These are phyloP conservation scores for Epithele typhae DNA, from an alignment of 768 basidiomycete species.

Conservation along the genomic window DNA sequence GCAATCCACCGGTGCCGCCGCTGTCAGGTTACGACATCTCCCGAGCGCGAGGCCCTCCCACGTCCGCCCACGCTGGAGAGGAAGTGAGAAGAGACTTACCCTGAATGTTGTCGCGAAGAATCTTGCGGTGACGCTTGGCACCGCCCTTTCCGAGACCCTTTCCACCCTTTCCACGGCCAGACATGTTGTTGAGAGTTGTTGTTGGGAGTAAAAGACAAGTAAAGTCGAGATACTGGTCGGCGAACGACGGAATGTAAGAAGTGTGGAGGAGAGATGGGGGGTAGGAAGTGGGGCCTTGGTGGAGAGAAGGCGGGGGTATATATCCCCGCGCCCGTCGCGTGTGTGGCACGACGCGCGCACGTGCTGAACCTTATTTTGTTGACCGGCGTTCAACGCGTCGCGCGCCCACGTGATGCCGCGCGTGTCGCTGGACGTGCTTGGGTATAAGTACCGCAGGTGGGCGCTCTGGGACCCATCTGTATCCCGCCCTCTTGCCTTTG, in stretches of 20 bases:
- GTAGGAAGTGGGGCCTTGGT: not conserved
- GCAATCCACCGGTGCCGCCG: too few species aligned
- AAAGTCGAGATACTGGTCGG: constrained; percentile 2
- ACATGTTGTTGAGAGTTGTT: constrained; percentile 43
- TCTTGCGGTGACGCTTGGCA: constrained; percentile 77
- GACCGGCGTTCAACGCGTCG: constrained; percentile 19
- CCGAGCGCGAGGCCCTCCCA: not conserved
- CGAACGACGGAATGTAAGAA: not conserved
- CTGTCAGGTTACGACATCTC: not conserved
- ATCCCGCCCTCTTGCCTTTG: constrained; percentile 2
- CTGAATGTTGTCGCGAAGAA: constrained; percentile 79
- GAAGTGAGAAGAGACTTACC: constrained; percentile 39
- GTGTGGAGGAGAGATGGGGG: constrained; percentile 4
- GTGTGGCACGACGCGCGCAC: constrained; percentile 9
- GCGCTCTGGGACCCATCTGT: not conserved
- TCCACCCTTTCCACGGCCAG: constrained; percentile 77
- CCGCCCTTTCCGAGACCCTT: constrained; percentile 81
- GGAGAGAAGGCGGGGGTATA: constrained; percentile 9
- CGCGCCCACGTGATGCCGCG: constrained; percentile 18
- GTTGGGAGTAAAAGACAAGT: not conserved
- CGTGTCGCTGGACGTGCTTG: constrained; percentile 16
- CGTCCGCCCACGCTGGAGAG: too few species aligned
- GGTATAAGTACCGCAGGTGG: constrained; percentile 18
- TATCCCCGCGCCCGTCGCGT: constrained; percentile 13
- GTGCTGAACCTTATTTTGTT: constrained; percentile 22